Evolutionary conservation across 805 yeast genomes (phyloP).

Genomic region (Pichia insulana): DNA sequence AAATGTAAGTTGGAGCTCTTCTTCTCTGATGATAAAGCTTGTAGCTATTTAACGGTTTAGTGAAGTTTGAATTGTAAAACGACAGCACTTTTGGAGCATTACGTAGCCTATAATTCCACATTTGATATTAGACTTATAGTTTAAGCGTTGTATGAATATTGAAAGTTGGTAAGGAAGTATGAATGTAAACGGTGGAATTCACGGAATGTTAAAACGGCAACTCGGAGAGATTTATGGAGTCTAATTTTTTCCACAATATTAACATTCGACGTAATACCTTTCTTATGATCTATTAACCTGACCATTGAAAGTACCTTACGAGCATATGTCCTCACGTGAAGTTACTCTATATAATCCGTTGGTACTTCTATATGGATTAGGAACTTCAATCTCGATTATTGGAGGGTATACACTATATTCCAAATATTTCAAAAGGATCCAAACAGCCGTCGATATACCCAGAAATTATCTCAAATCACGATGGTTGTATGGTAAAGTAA

Average conservation of each 20-base stretch:
- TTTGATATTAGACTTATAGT: no score
- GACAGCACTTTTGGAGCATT: no score
- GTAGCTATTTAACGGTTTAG: background rate
- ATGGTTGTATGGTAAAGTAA: slow-evolving; percentile 62
- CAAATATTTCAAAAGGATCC: slow-evolving; percentile 40
- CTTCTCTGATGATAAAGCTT: background rate
- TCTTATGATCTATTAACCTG: no score
- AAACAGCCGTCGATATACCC: slow-evolving; percentile 45
- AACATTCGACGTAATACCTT: no score
- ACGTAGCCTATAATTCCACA: no score
- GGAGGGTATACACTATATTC: slow-evolving; percentile 38
- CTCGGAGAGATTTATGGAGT: background rate
- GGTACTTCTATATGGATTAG: slow-evolving; percentile 24
- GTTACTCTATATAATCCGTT: slow-evolving; percentile 22
- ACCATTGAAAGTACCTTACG: no score
- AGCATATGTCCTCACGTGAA: slow-evolving; percentile 9
- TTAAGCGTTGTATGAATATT: no score
- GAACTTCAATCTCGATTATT: slow-evolving; percentile 28
- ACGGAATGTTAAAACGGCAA: background rate
- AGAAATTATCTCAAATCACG: slow-evolving; percentile 32
- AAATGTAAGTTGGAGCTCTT: slow-evolving; percentile 11
- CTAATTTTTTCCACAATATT: no score
- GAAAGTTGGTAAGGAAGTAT: no score
- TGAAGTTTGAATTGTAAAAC: background rate
- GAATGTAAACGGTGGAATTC: no score